Evolutionary conservation across 2,329 filamentous ascomycete species (phyloP).

Genomic region (Davidsoniella neocaledoniae): DNA sequence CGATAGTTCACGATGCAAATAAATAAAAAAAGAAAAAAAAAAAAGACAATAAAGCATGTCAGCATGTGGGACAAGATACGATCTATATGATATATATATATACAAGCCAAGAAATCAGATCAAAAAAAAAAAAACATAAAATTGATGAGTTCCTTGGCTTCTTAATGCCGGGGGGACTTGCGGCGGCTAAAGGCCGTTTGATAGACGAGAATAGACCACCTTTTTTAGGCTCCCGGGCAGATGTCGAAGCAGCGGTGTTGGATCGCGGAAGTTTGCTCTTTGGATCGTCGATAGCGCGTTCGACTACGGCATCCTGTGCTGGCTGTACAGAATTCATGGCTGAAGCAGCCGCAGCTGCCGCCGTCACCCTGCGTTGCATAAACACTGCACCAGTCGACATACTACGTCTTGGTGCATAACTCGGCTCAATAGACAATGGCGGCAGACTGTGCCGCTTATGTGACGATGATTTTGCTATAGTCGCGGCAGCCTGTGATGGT

Average conservation of each 20-base stretch:
- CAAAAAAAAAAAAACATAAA: background rate
- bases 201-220: conserved; percentile 12
- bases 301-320: background rate
- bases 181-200: conserved; percentile 12
- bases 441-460: conserved; percentile 10
- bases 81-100: background rate
- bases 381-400: conserved; percentile 16
- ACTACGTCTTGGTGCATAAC: conserved; percentile 13
- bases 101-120: background rate
- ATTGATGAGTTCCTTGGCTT: background rate
- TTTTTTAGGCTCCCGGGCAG: conserved; percentile 2
- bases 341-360: background rate
- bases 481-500: background rate
- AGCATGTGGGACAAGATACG: background rate
- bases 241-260: too few relatives aligned
- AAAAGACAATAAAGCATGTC: background rate
- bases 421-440: background rate
- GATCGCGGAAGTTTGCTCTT: too few relatives aligned
- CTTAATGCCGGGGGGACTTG: background rate
- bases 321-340: background rate
- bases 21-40: background rate
- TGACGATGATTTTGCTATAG: background rate
- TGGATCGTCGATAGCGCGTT: background rate
- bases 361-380: conserved; percentile 14
- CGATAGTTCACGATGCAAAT: background rate